Percentiles rank a stretch among this genome's conserved stretches.
These are phyloP conservation scores for Dipodascus albidus DNA, from an alignment of 805 yeast species.

Conservation along the genomic window DNA sequence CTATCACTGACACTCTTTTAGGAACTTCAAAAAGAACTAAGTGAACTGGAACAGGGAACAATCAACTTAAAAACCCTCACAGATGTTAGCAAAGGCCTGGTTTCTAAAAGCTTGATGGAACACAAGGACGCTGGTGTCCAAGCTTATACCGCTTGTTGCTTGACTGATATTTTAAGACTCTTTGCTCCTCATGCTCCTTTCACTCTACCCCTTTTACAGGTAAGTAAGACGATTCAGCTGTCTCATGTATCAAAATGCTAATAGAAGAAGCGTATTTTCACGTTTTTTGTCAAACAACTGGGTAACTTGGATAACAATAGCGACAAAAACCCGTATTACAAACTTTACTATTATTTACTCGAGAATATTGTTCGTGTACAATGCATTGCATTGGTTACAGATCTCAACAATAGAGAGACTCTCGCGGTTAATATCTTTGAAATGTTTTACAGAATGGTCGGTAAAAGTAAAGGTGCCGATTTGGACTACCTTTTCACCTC, in stretches of 20 bases:
- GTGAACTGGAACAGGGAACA: slow-evolving; percentile 48
- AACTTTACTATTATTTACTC: slow-evolving; percentile 52
- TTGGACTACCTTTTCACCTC: slow-evolving; percentile 56
- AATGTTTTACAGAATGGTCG: slow-evolving; percentile 44
- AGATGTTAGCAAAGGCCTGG: slow-evolving; percentile 38
- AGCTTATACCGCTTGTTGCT: slow-evolving; percentile 57
- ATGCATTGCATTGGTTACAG: slow-evolving; percentile 62
- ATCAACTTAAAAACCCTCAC: slow-evolving; percentile 37
- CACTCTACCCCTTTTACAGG: slow-evolving; percentile 48
- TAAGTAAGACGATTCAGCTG: slow-evolving; percentile 2
- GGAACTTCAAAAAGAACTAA: slow-evolving; percentile 51
- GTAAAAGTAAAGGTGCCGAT: slow-evolving; percentile 36
- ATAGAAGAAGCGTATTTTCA: slow-evolving; percentile 36
- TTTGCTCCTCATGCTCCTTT: slow-evolving; percentile 90
- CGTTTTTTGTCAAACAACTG: slow-evolving; percentile 53
- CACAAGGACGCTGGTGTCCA: slow-evolving; percentile 61
- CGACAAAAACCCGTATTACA: slow-evolving; percentile 45
- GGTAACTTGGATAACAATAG: slow-evolving; percentile 34
- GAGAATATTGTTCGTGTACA: slow-evolving; percentile 65
- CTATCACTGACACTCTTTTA: slow-evolving; percentile 7
- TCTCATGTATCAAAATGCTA: neutral
- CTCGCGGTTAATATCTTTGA: slow-evolving; percentile 47
- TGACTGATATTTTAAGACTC: slow-evolving; percentile 63
- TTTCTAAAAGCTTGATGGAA: slow-evolving; percentile 44
- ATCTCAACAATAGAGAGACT: slow-evolving; percentile 49